These are phyloP conservation scores for Kuraishia floccosa DNA, from an alignment of 805 yeast species.

Conservation along the genomic window DNA sequence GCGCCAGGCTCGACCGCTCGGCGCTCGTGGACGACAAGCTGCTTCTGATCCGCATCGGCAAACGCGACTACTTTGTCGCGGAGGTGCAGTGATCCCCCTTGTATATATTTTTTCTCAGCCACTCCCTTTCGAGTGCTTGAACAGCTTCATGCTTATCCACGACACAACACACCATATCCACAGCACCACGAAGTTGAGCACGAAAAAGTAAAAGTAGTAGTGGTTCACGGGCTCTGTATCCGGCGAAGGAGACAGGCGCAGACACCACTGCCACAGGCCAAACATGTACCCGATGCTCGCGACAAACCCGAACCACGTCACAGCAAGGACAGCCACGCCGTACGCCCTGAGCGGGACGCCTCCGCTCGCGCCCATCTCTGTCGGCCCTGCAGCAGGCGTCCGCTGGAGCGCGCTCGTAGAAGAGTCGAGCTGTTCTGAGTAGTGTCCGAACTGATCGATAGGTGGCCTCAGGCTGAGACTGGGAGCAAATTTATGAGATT, in stretches of 20 bases:
- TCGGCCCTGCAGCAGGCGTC: too few relatives aligned
- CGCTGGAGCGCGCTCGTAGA: too few relatives aligned
- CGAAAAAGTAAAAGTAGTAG: slow-evolving; percentile 18
- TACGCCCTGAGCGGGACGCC: slow-evolving; percentile 7
- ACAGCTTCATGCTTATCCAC: slow-evolving; percentile 75
- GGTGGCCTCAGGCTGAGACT: too few relatives aligned
- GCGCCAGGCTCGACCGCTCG: slow-evolving; percentile 33
- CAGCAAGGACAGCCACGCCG: slow-evolving; percentile 14
- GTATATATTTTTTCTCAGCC: slow-evolving; percentile 13
- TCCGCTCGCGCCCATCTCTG: too few relatives aligned
- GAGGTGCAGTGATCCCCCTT: too few relatives aligned
- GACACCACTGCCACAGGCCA: slow-evolving; percentile 17
- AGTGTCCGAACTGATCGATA: too few relatives aligned
- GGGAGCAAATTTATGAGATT: too few relatives aligned
- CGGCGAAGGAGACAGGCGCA: not conserved
- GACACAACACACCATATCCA: slow-evolving; percentile 68
- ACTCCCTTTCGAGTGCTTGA: slow-evolving; percentile 67
- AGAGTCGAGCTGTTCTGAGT: too few relatives aligned
- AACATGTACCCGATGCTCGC: slow-evolving; percentile 17
- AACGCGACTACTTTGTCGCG: slow-evolving; percentile 51
- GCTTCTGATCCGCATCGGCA: slow-evolving; percentile 65
- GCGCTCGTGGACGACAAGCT: slow-evolving; percentile 49
- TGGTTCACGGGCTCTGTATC: slow-evolving; percentile 5
- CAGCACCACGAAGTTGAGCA: slow-evolving; percentile 18
- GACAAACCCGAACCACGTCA: slow-evolving; percentile 15